Conservation (phyloP, 2,329 filamentous ascomycete species). For the Curvularia hawaiiensis region DNA sequence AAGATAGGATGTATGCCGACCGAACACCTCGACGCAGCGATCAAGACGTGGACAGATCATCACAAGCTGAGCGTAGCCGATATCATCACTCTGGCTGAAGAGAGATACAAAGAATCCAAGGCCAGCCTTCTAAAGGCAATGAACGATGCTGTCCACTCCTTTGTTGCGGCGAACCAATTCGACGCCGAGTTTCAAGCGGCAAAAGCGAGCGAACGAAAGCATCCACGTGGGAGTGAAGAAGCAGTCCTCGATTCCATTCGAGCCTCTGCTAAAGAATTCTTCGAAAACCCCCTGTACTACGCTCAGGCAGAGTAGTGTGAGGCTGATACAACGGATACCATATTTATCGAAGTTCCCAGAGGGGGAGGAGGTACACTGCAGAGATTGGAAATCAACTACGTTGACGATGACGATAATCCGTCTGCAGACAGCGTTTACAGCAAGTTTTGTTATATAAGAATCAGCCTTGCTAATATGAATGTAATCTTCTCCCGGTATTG, state of each 20-base stretch:
- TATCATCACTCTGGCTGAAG: neutral
- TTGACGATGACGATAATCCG: neutral
- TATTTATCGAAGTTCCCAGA: neutral
- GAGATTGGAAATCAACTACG: neutral
- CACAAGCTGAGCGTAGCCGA: neutral
- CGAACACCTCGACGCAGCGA: neutral
- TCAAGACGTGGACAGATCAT: neutral
- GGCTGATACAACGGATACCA: neutral
- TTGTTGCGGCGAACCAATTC: neutral
- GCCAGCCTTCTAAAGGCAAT: neutral
- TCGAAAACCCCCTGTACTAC: neutral
- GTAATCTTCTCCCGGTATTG: neutral
- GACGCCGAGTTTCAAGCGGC: conserved; percentile 3
- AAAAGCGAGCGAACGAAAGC: neutral
- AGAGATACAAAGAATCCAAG: neutral
- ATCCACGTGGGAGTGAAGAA: neutral
- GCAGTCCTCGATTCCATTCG: too few species aligned
- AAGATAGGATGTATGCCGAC: neutral
- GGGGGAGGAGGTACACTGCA: neutral
- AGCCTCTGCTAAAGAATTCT: neutral
- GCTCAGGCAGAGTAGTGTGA: neutral
- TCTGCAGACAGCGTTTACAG: neutral
- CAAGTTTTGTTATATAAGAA: neutral
- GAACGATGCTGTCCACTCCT: neutral
- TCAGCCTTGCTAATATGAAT: neutral